Evolutionary conservation across 768 basidiomycete genomes (phyloP), one percentile per base, ranked within the genome.

Genomic region (Panaeolus cyanescens): DNA sequence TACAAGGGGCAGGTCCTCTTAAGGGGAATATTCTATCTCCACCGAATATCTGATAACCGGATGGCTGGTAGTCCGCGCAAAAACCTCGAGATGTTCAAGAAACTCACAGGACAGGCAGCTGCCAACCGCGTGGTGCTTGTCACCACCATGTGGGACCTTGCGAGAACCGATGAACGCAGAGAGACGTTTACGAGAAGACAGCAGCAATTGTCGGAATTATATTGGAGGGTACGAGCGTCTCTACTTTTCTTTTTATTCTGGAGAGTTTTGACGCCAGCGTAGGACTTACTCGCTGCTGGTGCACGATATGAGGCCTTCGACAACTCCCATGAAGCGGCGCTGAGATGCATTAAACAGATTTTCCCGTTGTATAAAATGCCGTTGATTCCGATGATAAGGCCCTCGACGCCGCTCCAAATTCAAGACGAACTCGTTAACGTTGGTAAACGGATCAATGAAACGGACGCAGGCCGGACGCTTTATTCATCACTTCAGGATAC

Each of bases 61-160:
- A 76, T 82, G 73, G 74, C 74, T 31, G 80, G 79, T 33, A 72
- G 74, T 1, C 75, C 79, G 25, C 72, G 66, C 33, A 73, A 76
- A 63, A 83, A 82, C 65, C 76, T 83, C 56, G 71, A 72, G 32
- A 74, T 82, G 67, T 81, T 84, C 69, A 70, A 74, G 54, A 72
- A 80, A 42, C 74, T 85, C 17, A 84, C 82, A 65, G 83, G 83
- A 22, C 75, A 77, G 32, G 69, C 64, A 42, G 72, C 78, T 8
- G 74, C 83, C 58, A 70, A 72, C 33, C 81, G 81, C 58, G 80
- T 84, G 33, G 74, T 79, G 53, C 72, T 85, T 57, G 78, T 79
- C 58, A 84, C 84, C 55, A 85, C 76, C 50, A 82, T 77, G 79
- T 84, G 83, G 82, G 75, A 74, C 7, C 69, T 71, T 56, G 73